These are phyloP conservation scores for Podospora appendiculata DNA, from an alignment of 495 filamentous ascomycete genomes.

Conservation along the genomic window DNA sequence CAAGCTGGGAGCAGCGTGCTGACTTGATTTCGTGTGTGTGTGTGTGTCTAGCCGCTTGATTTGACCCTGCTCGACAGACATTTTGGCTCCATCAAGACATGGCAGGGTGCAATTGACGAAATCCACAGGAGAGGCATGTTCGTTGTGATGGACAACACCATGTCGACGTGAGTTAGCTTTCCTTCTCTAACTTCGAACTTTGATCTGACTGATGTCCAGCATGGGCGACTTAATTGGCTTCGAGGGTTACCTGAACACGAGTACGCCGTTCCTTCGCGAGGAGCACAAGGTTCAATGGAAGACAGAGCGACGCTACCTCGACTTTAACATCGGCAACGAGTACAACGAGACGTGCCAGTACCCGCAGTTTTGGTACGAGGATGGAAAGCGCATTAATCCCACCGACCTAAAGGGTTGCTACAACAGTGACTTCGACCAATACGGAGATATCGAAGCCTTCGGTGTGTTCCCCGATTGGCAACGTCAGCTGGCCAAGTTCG, in stretches of 20 bases:
- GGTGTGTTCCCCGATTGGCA: slow-evolving; percentile 63
- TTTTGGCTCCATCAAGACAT: slow-evolving; percentile 54
- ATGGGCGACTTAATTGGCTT: slow-evolving; percentile 66
- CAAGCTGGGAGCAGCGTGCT: background rate
- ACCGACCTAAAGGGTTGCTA: slow-evolving; percentile 52
- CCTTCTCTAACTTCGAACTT: background rate
- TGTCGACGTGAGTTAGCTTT: slow-evolving; percentile 42
- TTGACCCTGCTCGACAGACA: slow-evolving; percentile 65
- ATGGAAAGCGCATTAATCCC: slow-evolving; percentile 45
- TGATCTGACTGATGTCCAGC: slow-evolving; percentile 14
- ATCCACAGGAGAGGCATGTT: slow-evolving; percentile 63
- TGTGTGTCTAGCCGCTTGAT: slow-evolving; percentile 47
- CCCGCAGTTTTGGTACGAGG: slow-evolving; percentile 61
- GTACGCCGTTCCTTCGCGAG: slow-evolving; percentile 49
- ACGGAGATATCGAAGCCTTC: slow-evolving; percentile 62
- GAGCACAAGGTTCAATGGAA: slow-evolving; percentile 59
- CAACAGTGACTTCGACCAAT: slow-evolving; percentile 65
- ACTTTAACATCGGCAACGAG: slow-evolving; percentile 54
- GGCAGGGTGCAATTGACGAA: slow-evolving; percentile 56
- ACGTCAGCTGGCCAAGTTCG: slow-evolving; percentile 61
- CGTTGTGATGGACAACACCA: slow-evolving; percentile 64
- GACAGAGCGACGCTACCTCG: slow-evolving; percentile 47
- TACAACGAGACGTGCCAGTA: slow-evolving; percentile 55
- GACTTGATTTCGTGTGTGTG: background rate
- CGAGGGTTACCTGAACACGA: slow-evolving; percentile 55